Evolutionary conservation across 306 rosid species (phyloP).

Genomic region (Cyamopsis tetragonoloba): DNA sequence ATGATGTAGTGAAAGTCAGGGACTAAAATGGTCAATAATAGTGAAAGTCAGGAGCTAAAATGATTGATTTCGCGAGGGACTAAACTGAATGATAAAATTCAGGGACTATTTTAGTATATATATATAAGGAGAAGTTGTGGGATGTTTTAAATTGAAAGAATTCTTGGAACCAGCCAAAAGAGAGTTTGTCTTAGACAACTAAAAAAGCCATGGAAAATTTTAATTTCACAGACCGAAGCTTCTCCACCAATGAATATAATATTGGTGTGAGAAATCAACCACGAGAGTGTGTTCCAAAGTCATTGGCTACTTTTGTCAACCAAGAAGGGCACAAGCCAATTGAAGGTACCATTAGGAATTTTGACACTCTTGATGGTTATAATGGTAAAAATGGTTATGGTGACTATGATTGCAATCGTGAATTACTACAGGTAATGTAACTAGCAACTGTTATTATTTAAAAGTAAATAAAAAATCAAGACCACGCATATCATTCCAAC

Average conservation of each 20-base stretch:
- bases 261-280: background rate
- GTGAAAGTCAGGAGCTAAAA: too few species aligned
- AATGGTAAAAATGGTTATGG: background rate
- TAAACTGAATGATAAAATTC: too few species aligned
- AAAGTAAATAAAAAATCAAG: too few species aligned
- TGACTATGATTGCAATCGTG: too few species aligned
- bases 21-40: too few species aligned
- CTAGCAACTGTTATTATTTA: too few species aligned
- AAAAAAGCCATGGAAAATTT: constrained; percentile 41
- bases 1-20: too few species aligned
- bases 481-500: background rate
- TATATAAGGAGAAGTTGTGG: constrained; percentile 26
- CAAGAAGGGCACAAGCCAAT: constrained; percentile 10
- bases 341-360: background rate
- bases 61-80: too few species aligned
- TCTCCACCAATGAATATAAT: constrained; percentile 22
- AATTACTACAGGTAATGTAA: too few species aligned
- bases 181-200: background rate
- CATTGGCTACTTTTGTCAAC: constrained; percentile 26
- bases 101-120: too few species aligned
- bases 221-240: constrained; percentile 13
- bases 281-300: background rate
- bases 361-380: background rate
- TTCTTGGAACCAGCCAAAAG: background rate
- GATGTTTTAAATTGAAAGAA: background rate